phyloP scores from a whole-genome alignment of 2,329 filamentous ascomycete species.

The Cladosporium sp. region DNA sequence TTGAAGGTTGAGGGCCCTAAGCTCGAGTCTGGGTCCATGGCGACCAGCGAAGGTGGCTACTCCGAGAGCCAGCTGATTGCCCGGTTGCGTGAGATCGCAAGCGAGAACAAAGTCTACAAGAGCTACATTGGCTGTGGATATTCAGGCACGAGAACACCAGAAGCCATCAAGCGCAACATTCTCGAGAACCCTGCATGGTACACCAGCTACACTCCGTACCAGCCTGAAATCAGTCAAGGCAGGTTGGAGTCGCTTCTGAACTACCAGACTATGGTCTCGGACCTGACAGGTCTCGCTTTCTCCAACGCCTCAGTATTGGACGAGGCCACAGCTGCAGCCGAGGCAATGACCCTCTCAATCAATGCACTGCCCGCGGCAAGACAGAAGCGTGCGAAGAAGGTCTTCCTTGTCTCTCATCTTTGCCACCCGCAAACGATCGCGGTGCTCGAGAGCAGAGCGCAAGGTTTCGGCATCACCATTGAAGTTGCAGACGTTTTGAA shows the following conservation, averaged over 20 bases:
- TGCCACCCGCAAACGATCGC: conserved; percentile 82
- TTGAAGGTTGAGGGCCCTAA: conserved; percentile 54
- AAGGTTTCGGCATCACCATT: conserved; percentile 86
- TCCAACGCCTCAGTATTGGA: conserved; percentile 89
- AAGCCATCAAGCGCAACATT: conserved; percentile 89
- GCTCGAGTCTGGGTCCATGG: conserved; percentile 37
- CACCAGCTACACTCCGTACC: conserved; percentile 95
- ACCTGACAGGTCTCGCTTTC: conserved; percentile 81
- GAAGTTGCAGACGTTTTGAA: conserved; percentile 67
- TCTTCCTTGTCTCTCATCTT: conserved; percentile 75
- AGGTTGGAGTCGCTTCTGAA: conserved; percentile 88
- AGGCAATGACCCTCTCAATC: conserved; percentile 91
- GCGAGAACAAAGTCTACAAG: conserved; percentile 58
- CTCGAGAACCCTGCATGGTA: conserved; percentile 95
- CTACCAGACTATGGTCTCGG: conserved; percentile 89
- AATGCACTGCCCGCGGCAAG: conserved; percentile 68
- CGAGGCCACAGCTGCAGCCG: conserved; percentile 86
- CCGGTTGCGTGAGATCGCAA: conserved; percentile 51
- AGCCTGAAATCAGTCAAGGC: conserved; percentile 95
- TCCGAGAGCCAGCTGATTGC: conserved; percentile 59
- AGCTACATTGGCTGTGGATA: conserved; percentile 85
- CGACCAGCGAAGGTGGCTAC: conserved; percentile 39
- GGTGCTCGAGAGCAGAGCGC: conserved; percentile 77
- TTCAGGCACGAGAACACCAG: conserved; percentile 77
- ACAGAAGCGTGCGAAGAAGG: conserved; percentile 71